Evolutionary conservation across 768 basidiomycete species (phyloP).

Genomic region (Auricularia sp.): DNA sequence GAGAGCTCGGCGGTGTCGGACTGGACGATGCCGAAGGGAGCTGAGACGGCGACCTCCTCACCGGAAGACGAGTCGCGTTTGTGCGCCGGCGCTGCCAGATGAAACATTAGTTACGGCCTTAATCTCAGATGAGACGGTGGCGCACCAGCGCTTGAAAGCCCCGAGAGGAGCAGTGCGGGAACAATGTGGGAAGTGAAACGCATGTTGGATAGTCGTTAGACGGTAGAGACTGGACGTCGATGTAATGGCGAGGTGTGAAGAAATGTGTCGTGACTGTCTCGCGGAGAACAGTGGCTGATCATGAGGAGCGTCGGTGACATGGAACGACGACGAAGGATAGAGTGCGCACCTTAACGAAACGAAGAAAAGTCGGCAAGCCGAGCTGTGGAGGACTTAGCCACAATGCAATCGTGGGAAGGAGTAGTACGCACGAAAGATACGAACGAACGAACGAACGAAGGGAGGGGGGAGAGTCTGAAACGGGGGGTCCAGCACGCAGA

Average conservation of each 20-base stretch:
- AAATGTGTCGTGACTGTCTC: not conserved
- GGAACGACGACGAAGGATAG: not conserved
- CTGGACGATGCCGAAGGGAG: constrained; percentile 34
- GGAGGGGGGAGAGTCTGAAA: not conserved
- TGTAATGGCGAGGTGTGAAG: not conserved
- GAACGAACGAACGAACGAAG: not conserved
- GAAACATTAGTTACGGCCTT: not conserved
- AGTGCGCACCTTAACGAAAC: not conserved
- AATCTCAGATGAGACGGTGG: not conserved
- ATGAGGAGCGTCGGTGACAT: not conserved
- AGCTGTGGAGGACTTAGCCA: not conserved
- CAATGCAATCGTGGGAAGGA: not conserved
- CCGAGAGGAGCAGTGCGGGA: not conserved
- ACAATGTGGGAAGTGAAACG: not conserved
- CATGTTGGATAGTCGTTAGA: not conserved
- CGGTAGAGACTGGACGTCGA: not conserved
- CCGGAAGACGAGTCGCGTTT: constrained; percentile 10
- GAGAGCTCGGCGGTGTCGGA: constrained; percentile 30
- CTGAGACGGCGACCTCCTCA: constrained; percentile 31
- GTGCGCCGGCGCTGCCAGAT: not conserved
- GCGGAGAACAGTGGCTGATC: not conserved
- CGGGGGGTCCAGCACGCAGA: no score
- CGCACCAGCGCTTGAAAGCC: not conserved
- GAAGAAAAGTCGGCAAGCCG: not conserved
- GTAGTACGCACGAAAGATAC: not conserved